These are phyloP conservation scores for Whalleya microplaca DNA, from an alignment of 2,329 filamentous ascomycete species.

Conservation along the genomic window DNA sequence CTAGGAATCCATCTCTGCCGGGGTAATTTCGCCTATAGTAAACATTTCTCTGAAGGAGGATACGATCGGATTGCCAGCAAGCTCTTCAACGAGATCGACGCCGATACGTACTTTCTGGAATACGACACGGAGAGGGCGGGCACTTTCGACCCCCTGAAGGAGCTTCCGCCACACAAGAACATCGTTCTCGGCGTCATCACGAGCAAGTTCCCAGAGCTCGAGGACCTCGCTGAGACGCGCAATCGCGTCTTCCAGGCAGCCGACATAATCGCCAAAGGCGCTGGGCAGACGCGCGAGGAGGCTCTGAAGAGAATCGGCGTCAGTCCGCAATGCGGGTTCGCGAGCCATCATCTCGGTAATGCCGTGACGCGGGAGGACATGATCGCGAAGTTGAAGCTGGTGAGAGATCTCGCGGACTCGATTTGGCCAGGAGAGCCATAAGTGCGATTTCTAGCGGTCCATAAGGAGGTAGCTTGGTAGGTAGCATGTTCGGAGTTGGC, in stretches of 20 bases:
- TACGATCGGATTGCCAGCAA: slow-evolving; percentile 70
- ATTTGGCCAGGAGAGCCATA: slow-evolving; percentile 62
- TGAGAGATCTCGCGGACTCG: slow-evolving; percentile 71
- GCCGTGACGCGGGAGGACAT: slow-evolving; percentile 70
- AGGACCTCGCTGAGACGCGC: slow-evolving; percentile 65
- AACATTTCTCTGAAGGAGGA: slow-evolving; percentile 68
- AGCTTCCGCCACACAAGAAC: slow-evolving; percentile 63
- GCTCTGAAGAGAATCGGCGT: slow-evolving; percentile 69
- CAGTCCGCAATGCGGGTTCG: slow-evolving; percentile 77
- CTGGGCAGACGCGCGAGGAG: slow-evolving; percentile 65
- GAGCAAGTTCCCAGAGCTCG: slow-evolving; percentile 65
- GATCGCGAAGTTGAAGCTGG: slow-evolving; percentile 72
- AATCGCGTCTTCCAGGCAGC: slow-evolving; percentile 62
- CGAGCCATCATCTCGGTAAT: slow-evolving; percentile 75
- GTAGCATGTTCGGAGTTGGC: no score
- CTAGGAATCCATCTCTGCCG: slow-evolving; percentile 77
- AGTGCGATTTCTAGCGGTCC: not conserved
- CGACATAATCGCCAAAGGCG: slow-evolving; percentile 70
- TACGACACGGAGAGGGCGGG: slow-evolving; percentile 69
- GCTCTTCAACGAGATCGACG: slow-evolving; percentile 65
- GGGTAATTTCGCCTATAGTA: slow-evolving; percentile 67
- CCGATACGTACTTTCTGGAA: slow-evolving; percentile 71
- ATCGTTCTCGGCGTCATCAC: slow-evolving; percentile 68
- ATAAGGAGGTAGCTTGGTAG: no score
- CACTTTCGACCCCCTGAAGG: slow-evolving; percentile 66